Conservation (phyloP, 495 filamentous ascomycete species). For the Aspergillus ellipticus region DNA sequence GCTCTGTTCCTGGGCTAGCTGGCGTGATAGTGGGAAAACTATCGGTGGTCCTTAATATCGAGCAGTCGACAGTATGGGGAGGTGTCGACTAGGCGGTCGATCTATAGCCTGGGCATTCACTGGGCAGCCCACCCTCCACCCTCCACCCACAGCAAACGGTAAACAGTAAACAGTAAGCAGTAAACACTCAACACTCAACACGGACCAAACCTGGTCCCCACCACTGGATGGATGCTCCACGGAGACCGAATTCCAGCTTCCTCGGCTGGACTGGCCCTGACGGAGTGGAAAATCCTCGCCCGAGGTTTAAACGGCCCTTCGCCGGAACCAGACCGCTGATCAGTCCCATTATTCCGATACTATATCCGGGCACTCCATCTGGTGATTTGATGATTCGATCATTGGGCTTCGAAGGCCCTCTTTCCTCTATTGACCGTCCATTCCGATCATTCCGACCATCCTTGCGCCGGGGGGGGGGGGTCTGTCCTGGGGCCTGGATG, state of each 20-base stretch:
- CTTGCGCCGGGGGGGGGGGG: too few species aligned
- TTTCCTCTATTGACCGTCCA: too few species aligned
- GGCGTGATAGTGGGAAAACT: not conserved
- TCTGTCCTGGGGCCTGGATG: not conserved
- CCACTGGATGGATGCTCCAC: too few species aligned
- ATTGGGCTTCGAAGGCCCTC: too few species aligned
- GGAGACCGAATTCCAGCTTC: not conserved
- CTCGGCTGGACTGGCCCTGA: not conserved
- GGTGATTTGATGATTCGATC: not conserved
- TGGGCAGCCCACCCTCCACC: too few species aligned
- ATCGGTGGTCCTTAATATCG: not conserved
- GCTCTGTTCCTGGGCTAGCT: not conserved
- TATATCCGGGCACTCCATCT: not conserved
- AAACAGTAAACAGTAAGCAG: too few species aligned
- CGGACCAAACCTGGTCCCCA: too few species aligned
- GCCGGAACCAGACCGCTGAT: not conserved
- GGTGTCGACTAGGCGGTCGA: not conserved
- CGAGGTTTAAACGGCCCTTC: not conserved
- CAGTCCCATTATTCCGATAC: not conserved
- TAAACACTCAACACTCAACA: too few species aligned
- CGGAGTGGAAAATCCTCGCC: not conserved
- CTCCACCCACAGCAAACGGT: too few species aligned
- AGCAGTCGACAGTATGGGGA: not conserved
- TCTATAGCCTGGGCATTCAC: not conserved
- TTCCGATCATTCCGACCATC: too few species aligned